Percentiles rank a stretch among this genome's conserved stretches.
Conservation (phyloP, 2,329 filamentous ascomycete genomes). For the Colletotrichum tamarilloi region DNA sequence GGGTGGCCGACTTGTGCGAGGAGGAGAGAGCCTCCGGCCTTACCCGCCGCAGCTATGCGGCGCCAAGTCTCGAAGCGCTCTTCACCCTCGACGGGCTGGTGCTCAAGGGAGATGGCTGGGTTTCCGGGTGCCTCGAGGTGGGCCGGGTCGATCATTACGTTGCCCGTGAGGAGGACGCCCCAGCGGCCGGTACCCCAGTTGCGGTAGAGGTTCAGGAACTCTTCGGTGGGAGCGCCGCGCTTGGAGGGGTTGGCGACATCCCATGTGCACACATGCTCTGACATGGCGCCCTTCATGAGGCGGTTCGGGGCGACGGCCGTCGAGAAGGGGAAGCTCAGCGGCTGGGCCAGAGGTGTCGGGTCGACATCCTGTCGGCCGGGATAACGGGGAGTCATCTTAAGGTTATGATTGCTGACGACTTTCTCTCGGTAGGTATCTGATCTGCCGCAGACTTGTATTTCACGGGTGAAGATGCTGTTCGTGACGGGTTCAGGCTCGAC, state of each 20-base stretch:
- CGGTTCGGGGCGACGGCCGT: conserved; percentile 68
- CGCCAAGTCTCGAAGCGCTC: conserved; percentile 71
- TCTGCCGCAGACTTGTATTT: background rate
- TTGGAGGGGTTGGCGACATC: conserved; percentile 60
- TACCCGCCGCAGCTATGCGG: conserved; percentile 59
- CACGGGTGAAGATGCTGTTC: background rate
- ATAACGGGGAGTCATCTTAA: background rate
- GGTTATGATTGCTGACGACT: background rate
- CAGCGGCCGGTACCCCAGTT: conserved; percentile 52
- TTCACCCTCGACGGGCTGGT: conserved; percentile 62
- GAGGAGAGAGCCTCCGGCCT: conserved; percentile 55
- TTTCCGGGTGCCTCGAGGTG: conserved; percentile 68
- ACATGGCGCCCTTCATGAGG: conserved; percentile 76
- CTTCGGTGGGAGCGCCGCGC: conserved; percentile 53
- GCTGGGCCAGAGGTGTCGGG: conserved; percentile 48
- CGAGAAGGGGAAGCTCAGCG: conserved; percentile 61
- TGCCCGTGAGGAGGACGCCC: conserved; percentile 70
- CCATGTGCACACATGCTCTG: conserved; percentile 72
- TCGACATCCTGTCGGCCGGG: background rate
- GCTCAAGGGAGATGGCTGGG: conserved; percentile 65
- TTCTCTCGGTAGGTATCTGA: background rate
- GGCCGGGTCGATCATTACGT: conserved; percentile 72
- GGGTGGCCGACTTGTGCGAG: conserved; percentile 72
- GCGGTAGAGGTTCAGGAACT: conserved; percentile 64
- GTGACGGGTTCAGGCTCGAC: background rate